Conservation (phyloP, 1,139 yeast species). For the Zygosaccharomyces sapae region DNA sequence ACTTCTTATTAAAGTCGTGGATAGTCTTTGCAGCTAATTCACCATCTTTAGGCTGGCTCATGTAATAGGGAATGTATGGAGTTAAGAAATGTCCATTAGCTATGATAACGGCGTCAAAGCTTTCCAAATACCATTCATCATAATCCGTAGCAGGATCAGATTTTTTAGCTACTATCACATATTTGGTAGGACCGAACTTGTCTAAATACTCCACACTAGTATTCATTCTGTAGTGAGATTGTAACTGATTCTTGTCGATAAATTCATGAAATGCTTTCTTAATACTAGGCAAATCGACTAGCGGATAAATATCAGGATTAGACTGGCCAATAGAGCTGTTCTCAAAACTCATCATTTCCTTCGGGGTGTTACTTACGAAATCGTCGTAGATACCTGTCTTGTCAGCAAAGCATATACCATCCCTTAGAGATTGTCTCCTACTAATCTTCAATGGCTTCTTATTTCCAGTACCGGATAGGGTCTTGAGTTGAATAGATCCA, state of each 20-base stretch:
- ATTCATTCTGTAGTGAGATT: slow-evolving; percentile 11
- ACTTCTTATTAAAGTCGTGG: slow-evolving; percentile 17
- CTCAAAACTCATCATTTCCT: slow-evolving; percentile 16
- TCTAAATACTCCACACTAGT: slow-evolving; percentile 20
- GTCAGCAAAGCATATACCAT: slow-evolving; percentile 15
- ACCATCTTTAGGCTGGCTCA: slow-evolving; percentile 13
- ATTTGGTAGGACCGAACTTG: slow-evolving; percentile 16
- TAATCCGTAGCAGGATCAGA: slow-evolving; percentile 11
- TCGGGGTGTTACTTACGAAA: slow-evolving; percentile 19
- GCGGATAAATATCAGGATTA: slow-evolving; percentile 13
- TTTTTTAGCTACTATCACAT: slow-evolving; percentile 16
- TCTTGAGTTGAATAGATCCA: slow-evolving; percentile 10
- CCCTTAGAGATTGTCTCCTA: slow-evolving; percentile 9
- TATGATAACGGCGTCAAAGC: slow-evolving; percentile 38
- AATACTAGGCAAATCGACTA: slow-evolving; percentile 13
- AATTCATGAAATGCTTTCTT: slow-evolving; percentile 9
- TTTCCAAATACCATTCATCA: slow-evolving; percentile 36
- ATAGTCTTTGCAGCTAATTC: slow-evolving; percentile 11
- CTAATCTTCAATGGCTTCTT: slow-evolving; percentile 13
- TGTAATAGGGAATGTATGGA: slow-evolving; percentile 43
- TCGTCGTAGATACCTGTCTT: slow-evolving; percentile 19
- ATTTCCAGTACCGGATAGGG: slow-evolving; percentile 15
- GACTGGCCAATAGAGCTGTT: slow-evolving; percentile 8
- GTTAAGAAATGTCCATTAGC: slow-evolving; percentile 48
- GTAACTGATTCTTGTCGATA: slow-evolving; percentile 8